phyloP scores from a whole-genome alignment of 306 rosid genomes.

The Vachellia collinsii region DNA sequence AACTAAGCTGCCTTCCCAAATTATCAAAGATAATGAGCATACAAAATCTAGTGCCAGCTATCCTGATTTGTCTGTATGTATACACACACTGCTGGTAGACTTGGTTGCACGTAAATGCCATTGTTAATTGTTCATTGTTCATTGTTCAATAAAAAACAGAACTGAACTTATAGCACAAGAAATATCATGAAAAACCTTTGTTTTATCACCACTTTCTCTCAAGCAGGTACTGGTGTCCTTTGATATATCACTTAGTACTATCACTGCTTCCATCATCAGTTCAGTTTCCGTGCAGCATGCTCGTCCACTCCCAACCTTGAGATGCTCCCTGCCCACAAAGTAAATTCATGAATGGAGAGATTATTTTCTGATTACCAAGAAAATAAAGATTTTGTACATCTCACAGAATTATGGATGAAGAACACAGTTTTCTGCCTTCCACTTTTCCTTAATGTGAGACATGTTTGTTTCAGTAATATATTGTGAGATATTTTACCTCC shows the following conservation, averaged over 20 bases:
- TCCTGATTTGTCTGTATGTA: not conserved
- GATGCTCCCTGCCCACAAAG: slow-evolving; percentile 58
- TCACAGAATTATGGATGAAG: slow-evolving; percentile 7
- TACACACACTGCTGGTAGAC: not conserved
- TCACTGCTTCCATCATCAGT: slow-evolving; percentile 70
- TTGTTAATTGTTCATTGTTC: not conserved
- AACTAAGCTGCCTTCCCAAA: not conserved
- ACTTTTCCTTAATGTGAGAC: slow-evolving; percentile 17
- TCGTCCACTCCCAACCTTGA: slow-evolving; percentile 78
- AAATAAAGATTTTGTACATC: slow-evolving; percentile 26
- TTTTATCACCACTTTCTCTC: slow-evolving; percentile 50
- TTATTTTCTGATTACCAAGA: not conserved
- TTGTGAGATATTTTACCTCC: not conserved
- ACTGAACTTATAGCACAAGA: slow-evolving; percentile 26
- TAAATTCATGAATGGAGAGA: not conserved
- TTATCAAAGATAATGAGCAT: not conserved
- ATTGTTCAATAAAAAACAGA: slow-evolving; percentile 12
- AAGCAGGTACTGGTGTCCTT: slow-evolving; percentile 52
- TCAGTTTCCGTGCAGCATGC: slow-evolving; percentile 54
- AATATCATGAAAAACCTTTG: slow-evolving; percentile 59
- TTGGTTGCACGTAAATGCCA: not conserved
- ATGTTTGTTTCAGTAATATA: not conserved
- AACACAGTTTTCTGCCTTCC: slow-evolving; percentile 28
- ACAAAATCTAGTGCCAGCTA: not conserved
- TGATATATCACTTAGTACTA: slow-evolving; percentile 65